Conservation (phyloP, 2,329 filamentous ascomycete species). For the Paecilomyces sp. region DNA sequence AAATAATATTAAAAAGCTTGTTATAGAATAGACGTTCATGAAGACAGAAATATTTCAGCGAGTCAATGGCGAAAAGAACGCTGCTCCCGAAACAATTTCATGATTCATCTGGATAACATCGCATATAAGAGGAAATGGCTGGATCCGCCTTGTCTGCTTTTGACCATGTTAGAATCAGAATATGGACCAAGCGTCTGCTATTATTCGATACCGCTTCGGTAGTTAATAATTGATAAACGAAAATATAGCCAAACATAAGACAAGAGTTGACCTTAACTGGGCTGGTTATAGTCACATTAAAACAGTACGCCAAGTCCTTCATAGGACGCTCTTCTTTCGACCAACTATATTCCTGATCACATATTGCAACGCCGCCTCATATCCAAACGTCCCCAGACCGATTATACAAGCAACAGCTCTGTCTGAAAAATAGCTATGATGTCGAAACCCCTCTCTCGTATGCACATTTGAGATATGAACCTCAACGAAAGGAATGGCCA, state of each 20-base stretch:
- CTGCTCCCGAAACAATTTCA: too few species aligned
- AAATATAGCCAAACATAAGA: too few species aligned
- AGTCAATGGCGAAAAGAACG: too few species aligned
- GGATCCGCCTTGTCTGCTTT: too few species aligned
- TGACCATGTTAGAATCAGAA: background rate
- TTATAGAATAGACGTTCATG: background rate
- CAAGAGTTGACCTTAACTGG: too few species aligned
- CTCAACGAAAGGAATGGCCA: slow-evolving; percentile 68
- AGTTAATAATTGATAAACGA: too few species aligned
- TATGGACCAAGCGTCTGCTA: too few species aligned
- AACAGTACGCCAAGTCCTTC: background rate
- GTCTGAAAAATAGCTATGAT: slow-evolving; percentile 66
- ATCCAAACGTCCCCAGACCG: slow-evolving; percentile 58
- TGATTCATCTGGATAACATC: too few species aligned
- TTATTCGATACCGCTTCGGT: too few species aligned
- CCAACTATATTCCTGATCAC: slow-evolving; percentile 28
- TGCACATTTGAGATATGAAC: slow-evolving; percentile 73
- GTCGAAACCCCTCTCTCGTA: slow-evolving; percentile 59
- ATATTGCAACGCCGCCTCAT: slow-evolving; percentile 53
- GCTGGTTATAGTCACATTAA: background rate
- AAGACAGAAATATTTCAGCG: background rate
- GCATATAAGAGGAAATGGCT: too few species aligned
- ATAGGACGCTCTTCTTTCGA: background rate
- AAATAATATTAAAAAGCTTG: background rate
- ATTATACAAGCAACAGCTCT: slow-evolving; percentile 69